These are phyloP conservation scores for Deuterostichococcus epilithicus DNA, from an alignment of 139 green algal genomes.

Conservation along the genomic window DNA sequence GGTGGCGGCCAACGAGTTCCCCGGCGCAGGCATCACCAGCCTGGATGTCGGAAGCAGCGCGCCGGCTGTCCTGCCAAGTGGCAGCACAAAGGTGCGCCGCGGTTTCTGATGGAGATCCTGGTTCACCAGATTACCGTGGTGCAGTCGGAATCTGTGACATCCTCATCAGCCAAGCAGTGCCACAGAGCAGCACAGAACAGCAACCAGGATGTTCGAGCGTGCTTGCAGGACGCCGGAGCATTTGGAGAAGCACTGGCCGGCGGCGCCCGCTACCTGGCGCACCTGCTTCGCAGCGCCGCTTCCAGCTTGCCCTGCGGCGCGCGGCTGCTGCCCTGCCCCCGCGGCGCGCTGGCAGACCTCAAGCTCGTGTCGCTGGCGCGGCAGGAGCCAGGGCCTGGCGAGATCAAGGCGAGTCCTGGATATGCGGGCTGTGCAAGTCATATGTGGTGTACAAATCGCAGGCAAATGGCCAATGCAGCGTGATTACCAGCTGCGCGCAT, in stretches of 20 bases:
- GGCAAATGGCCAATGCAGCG: no score
- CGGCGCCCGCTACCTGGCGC: slow-evolving; percentile 1
- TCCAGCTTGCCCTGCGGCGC: slow-evolving; percentile 8
- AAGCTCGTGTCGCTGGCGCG: slow-evolving; percentile 16
- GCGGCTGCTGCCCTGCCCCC: slow-evolving; percentile 38
- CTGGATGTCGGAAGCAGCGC: background rate
- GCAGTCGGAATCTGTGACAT: no score
- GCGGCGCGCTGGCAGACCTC: slow-evolving; percentile 36
- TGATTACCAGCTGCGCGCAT: no score
- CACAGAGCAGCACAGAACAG: background rate
- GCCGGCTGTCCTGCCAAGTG: no score
- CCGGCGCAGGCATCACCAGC: slow-evolving; percentile 2
- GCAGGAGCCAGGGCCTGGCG: slow-evolving; percentile 2
- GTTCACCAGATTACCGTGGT: no score
- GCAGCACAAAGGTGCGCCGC: background rate
- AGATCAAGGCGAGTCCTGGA: slow-evolving; percentile 31
- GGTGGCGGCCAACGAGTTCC: slow-evolving; percentile 14
- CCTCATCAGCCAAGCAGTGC: no score
- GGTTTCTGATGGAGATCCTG: no score
- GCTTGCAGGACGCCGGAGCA: background rate
- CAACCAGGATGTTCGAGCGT: background rate
- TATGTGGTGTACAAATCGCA: no score
- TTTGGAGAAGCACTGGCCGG: slow-evolving; percentile 2
- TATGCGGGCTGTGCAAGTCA: no score
- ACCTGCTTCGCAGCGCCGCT: slow-evolving; percentile 5